Evolutionary conservation across 2,329 filamentous ascomycete genomes (phyloP), one percentile per base, ranked within the genome.

Genomic region (Lachnellula arida): DNA sequence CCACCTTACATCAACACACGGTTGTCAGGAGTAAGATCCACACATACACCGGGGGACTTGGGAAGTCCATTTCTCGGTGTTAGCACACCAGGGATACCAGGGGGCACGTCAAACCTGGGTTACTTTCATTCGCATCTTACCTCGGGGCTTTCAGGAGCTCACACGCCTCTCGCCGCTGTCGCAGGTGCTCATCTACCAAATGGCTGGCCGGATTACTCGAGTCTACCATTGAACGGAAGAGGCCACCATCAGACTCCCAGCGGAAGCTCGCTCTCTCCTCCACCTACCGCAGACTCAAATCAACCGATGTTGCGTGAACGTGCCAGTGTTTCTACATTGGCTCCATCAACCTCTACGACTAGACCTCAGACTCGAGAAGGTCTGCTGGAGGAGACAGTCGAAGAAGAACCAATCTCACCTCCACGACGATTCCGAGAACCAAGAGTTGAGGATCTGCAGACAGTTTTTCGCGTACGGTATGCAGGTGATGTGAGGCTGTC

Each of bases 381-480:
- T 5, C 66, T 71, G 9, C 51, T 70, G 4, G 60, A 68, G 19
- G 60, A 68, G 19, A 55, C 62, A 15, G 65, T 67, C 5, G 65
- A 63, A 49, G 64, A 66, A 46, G 68, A 65, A 59, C 61, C 54
- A 54, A 65, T 56, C 52, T 68, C 73, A 51, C 74, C 78, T 22
- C 76, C 75, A 32, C 76, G 80, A 47, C 76, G 77, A 54, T 81
- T 86, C 68, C 82, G 85, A 23, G 90, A 96, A 69, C 87, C 85
- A 4, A 82, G 86, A 25, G 81, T 89, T 2, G 91, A 96, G 61
- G 94, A 99, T 68, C 80, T 97, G 52, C 94, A 99, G 71, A 88
- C 96, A 49, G 88, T 97, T 5, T 93, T 95, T 67, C 87, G 92
- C 62, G 92, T 96, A 58, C 86, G 85, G 54, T 99, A 99, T 72